Evolutionary conservation across 2,329 filamentous ascomycete genomes (phyloP), one percentile per base, ranked within the genome.

Genomic region (Trichoderma sp.): DNA sequence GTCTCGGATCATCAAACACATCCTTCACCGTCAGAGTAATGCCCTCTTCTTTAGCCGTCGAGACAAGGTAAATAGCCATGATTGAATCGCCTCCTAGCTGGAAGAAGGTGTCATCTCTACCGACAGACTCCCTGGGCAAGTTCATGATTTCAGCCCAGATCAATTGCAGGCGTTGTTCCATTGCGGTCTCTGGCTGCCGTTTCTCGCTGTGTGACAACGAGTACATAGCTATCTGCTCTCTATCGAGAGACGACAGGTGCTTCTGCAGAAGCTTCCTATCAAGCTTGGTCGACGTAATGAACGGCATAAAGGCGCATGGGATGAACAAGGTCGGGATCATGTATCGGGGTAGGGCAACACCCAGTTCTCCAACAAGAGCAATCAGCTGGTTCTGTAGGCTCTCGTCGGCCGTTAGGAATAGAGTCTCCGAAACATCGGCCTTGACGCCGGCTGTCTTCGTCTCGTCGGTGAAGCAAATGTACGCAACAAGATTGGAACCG

Each of bases 1-100:
- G 21, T 24, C 64, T 43, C 5, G 58, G 58, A 26, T 55, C 59
- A 28, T 52, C 47, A 56, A 64, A 64, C 1, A 64, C 34, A 12
- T 64, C 54, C 15, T 57, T 50, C 9, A 64, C 61, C 5, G 61
- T 64, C 1, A 64, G 24, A 14, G 21, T 15, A 7, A 65, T 61
- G 1, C 63, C 45, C 10, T 68, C 68, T 3, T 67, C 70, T 59
- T 76, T 72, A 2, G 78, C 77, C 43, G 72, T 71, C 5, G 79
- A 74, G 1, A 80, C 78, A 0, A 81, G 70, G 58, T 74, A 75
- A 77, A 82, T 81, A 0, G 80, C 79, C 6, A 73, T 72, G 7
- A 82, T 72, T 0, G 80, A 82, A 71, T 82, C 79, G 5, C 80
- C 78, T 1, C 78, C 78, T 1, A 64, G 26, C 52, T 60, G 64